Evolutionary conservation across 148 eudicot genomes (phyloP).

Genomic region (Heliosperma pusillum): DNA sequence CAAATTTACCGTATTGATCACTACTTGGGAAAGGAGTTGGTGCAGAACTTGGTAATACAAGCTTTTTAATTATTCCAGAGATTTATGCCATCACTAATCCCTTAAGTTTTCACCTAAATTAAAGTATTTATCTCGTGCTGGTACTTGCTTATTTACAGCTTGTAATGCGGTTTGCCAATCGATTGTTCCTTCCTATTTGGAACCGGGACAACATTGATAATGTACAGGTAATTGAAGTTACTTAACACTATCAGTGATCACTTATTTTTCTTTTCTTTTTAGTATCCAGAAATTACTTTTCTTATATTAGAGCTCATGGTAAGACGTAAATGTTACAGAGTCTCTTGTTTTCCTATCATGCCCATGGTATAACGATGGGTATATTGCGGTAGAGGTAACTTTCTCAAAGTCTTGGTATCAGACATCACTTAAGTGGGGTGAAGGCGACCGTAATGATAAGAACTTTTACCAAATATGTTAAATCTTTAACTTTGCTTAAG

Average conservation of each 20-base stretch:
- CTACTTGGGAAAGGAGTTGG: conserved; percentile 93
- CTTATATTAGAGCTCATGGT: background rate
- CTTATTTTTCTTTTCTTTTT: background rate
- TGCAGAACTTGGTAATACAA: conserved; percentile 82
- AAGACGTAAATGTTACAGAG: background rate
- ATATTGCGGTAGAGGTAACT: background rate
- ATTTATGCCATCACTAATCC: background rate
- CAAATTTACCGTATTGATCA: conserved; percentile 97
- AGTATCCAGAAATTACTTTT: background rate
- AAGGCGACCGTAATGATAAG: background rate
- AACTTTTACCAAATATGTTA: background rate
- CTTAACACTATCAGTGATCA: too few relatives aligned
- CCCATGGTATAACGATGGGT: too few relatives aligned
- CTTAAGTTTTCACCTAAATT: background rate
- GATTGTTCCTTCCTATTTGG: conserved; percentile 87
- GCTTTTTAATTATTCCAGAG: background rate
- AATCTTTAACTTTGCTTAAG: background rate
- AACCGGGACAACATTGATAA: conserved; percentile 88
- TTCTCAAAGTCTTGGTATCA: background rate
- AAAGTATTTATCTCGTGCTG: conserved; percentile 1
- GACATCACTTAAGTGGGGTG: background rate
- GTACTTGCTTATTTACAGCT: conserved; percentile 46
- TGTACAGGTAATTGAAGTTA: conserved; percentile 54
- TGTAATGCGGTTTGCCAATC: conserved; percentile 98
- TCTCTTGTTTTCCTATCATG: background rate